Conservation (phyloP, 129 eudicot genomes). For the sunflower (Helianthus annuus) region DNA sequence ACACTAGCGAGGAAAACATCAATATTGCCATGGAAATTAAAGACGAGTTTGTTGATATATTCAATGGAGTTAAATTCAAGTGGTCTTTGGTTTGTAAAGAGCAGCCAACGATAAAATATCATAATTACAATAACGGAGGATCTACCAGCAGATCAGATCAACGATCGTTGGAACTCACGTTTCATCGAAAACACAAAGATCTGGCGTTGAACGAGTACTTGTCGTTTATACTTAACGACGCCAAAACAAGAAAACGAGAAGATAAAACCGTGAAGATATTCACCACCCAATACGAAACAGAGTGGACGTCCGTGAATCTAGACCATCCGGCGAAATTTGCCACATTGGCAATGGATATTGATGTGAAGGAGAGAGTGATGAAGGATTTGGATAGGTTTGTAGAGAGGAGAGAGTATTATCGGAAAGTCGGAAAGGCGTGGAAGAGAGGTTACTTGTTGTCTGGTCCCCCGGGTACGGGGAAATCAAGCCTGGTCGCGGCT, state of each 20-base stretch:
- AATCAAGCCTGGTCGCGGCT: conserved; percentile 68
- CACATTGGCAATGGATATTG: conserved; percentile 60
- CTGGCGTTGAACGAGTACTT: conserved; percentile 45
- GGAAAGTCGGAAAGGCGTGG: conserved; percentile 72
- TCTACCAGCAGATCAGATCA: conserved; percentile 32
- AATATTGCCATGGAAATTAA: conserved; percentile 45
- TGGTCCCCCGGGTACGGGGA: conserved; percentile 75
- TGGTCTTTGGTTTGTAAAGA: conserved; percentile 43
- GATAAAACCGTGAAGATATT: conserved; percentile 42
- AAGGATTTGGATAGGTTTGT: conserved; percentile 64
- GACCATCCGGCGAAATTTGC: conserved; percentile 66
- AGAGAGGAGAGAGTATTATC: conserved; percentile 49
- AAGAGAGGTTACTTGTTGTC: conserved; percentile 73
- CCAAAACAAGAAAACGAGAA: conserved; percentile 38
- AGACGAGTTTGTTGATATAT: conserved; percentile 44
- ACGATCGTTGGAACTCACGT: conserved; percentile 51
- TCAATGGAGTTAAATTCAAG: conserved; percentile 38
- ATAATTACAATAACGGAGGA: conserved; percentile 29
- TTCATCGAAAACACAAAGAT: conserved; percentile 50
- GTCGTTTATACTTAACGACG: conserved; percentile 44
- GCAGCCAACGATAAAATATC: conserved; percentile 13
- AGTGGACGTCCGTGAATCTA: conserved; percentile 48
- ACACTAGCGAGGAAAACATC: conserved; percentile 40
- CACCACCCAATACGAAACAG: conserved; percentile 17
- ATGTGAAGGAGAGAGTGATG: conserved; percentile 43